Evolutionary conservation across 768 basidiomycete species (phyloP).

Genomic region (Lanmaoa pseudosensibilis): DNA sequence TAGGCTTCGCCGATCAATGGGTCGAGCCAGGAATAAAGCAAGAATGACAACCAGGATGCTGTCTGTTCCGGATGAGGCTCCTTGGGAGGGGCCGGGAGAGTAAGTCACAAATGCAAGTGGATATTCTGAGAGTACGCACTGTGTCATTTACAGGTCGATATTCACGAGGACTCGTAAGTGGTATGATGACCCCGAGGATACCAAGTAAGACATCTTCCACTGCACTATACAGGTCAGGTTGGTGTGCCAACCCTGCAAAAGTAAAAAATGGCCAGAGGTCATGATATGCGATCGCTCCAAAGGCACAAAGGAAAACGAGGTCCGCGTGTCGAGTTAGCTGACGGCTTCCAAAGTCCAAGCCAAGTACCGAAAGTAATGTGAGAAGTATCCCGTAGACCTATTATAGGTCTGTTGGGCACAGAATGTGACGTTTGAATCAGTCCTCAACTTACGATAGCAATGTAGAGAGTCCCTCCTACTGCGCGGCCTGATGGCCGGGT

Average conservation of each 20-base stretch:
- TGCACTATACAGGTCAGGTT: background rate
- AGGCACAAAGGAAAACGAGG: slow-evolving; percentile 1
- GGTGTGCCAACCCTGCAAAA: background rate
- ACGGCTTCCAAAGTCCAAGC: background rate
- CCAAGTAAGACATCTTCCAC: background rate
- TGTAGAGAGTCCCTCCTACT: too few relatives aligned
- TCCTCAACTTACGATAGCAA: too few relatives aligned
- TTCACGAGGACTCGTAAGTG: slow-evolving; percentile 3
- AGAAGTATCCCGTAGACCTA: too few relatives aligned
- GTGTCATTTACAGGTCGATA: background rate
- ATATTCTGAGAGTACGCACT: background rate
- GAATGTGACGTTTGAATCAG: too few relatives aligned
- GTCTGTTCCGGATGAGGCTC: slow-evolving; percentile 37
- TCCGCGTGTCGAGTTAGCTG: slow-evolving; percentile 18
- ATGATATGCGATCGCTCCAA: background rate
- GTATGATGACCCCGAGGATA: slow-evolving; percentile 8
- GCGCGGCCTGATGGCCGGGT: too few relatives aligned
- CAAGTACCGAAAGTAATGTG: too few relatives aligned
- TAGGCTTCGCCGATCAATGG: slow-evolving; percentile 44
- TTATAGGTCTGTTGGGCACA: too few relatives aligned
- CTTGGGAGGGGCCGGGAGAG: background rate
- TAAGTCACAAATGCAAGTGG: slow-evolving; percentile 4
- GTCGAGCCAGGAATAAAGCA: slow-evolving; percentile 55
- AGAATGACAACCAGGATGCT: slow-evolving; percentile 33
- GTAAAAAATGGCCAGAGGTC: slow-evolving; percentile 13